Percentiles rank a stretch among this genome's conserved stretches.
These are phyloP conservation scores for Trypanosomatidae sp. DNA, from an alignment of 208 protist genomes.

Conservation along the genomic window DNA sequence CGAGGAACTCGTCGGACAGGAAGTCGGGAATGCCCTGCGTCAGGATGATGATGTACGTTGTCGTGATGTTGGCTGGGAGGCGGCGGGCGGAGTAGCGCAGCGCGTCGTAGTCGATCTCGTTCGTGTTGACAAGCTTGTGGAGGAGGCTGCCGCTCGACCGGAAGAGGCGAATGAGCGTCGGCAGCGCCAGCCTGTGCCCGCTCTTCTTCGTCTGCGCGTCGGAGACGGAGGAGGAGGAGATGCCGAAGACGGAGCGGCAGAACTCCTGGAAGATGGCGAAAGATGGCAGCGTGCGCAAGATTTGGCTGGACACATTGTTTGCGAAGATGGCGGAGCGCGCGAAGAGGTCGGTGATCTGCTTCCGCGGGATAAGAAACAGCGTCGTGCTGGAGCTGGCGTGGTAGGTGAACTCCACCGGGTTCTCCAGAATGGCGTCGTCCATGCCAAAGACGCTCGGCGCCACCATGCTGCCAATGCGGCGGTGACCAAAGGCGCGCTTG, in stretches of 20 bases:
- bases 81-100: slow-evolving; percentile 65
- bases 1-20: slow-evolving; percentile 57
- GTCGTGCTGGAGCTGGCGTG: slow-evolving; percentile 68
- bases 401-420: slow-evolving; percentile 72
- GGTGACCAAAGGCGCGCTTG: slow-evolving; percentile 66
- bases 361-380: slow-evolving; percentile 71
- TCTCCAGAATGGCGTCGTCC: slow-evolving; percentile 79
- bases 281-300: slow-evolving; percentile 62
- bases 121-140: slow-evolving; percentile 50
- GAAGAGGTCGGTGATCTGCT: slow-evolving; percentile 65
- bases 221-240: slow-evolving; percentile 48
- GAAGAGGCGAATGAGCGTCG: slow-evolving; percentile 52
- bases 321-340: slow-evolving; percentile 71
- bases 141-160: slow-evolving; percentile 51
- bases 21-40: slow-evolving; percentile 51
- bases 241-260: slow-evolving; percentile 68
- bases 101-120: slow-evolving; percentile 65
- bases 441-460: slow-evolving; percentile 79
- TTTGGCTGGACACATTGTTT: slow-evolving; percentile 71
- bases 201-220: slow-evolving; percentile 10
- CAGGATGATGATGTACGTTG: slow-evolving; percentile 70
- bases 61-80: slow-evolving; percentile 63
- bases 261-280: slow-evolving; percentile 77
- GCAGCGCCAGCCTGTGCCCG: slow-evolving; percentile 54
- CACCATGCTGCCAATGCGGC: slow-evolving; percentile 71